Conservation (phyloP, 208 protist species). For the Leishmania mexicana region DNA sequence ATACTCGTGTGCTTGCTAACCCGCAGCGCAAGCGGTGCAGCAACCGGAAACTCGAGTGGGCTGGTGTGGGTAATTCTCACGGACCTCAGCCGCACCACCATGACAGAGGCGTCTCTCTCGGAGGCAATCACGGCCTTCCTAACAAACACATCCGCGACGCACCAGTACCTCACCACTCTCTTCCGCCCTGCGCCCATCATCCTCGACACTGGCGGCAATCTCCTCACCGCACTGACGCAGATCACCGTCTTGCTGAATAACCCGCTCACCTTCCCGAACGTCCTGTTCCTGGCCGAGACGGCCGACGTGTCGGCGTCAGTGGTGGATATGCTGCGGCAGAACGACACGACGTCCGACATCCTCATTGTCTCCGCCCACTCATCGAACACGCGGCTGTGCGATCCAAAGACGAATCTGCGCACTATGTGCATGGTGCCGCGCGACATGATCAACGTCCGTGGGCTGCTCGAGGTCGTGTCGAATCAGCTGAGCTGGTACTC, state of each 20-base stretch:
- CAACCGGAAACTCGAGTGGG: conserved; percentile 7
- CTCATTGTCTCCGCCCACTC: conserved; percentile 66
- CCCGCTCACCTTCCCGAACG: conserved; percentile 39
- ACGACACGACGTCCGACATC: conserved; percentile 40
- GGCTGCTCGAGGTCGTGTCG: conserved; percentile 64
- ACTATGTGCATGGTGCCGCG: conserved; percentile 80
- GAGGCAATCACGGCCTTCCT: conserved; percentile 38
- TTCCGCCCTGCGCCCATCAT: conserved; percentile 45
- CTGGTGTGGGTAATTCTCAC: conserved; percentile 59
- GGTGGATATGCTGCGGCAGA: conserved; percentile 60
- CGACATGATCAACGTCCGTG: conserved; percentile 74
- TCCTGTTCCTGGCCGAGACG: conserved; percentile 76
- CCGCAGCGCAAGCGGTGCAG: background rate
- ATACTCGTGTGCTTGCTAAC: background rate
- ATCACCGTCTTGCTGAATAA: conserved; percentile 47
- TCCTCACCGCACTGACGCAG: conserved; percentile 56
- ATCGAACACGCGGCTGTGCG: conserved; percentile 69
- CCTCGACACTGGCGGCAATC: conserved; percentile 59
- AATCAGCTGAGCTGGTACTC: conserved; percentile 73
- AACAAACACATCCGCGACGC: conserved; percentile 14
- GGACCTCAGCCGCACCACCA: conserved; percentile 48
- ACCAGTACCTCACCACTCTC: conserved; percentile 24
- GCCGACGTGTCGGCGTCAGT: conserved; percentile 65
- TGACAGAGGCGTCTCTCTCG: conserved; percentile 35
- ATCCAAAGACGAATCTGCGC: conserved; percentile 51